These are phyloP conservation scores for Liriodendron chinense DNA, from an alignment of 164 flowering plant species.

Conservation along the genomic window DNA sequence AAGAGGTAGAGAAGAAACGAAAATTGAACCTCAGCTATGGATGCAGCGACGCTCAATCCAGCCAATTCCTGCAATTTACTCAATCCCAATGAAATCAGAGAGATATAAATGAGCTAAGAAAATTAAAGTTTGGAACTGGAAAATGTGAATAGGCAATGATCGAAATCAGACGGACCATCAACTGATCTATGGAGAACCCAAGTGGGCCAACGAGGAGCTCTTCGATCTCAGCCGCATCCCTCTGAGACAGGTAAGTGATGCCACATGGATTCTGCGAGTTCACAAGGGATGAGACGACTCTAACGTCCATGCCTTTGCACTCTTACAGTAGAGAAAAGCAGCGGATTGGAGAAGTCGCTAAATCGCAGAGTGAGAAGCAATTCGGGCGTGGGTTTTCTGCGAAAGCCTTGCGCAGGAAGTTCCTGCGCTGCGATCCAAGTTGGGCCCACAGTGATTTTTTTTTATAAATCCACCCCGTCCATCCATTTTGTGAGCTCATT, in stretches of 20 bases:
- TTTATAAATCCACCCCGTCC: no score
- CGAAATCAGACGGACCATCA: slow-evolving; percentile 46
- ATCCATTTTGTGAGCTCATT: no score
- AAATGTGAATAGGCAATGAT: no score
- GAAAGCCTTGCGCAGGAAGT: no score
- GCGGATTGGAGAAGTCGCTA: neutral
- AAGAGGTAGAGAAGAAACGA: neutral
- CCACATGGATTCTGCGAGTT: slow-evolving; percentile 28
- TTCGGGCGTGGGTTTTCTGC: no score
- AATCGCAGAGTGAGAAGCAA: neutral
- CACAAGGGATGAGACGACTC: slow-evolving; percentile 13
- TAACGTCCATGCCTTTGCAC: slow-evolving; percentile 17
- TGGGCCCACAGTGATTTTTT: no score
- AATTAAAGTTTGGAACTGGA: neutral
- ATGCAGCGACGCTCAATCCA: slow-evolving; percentile 79
- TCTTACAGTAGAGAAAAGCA: neutral
- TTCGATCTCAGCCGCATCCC: slow-evolving; percentile 75
- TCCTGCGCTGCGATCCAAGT: no score
- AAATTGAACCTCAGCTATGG: slow-evolving; percentile 69
- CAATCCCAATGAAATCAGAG: neutral
- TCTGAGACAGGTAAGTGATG: slow-evolving; percentile 57
- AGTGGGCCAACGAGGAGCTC: slow-evolving; percentile 82
- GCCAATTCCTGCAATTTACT: slow-evolving; percentile 67
- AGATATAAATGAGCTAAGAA: neutral
- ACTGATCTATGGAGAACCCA: slow-evolving; percentile 85